Base-by-base conservation (phyloP, 2,329 filamentous ascomycete genomes). In the Fusarium scirpi region DNA sequence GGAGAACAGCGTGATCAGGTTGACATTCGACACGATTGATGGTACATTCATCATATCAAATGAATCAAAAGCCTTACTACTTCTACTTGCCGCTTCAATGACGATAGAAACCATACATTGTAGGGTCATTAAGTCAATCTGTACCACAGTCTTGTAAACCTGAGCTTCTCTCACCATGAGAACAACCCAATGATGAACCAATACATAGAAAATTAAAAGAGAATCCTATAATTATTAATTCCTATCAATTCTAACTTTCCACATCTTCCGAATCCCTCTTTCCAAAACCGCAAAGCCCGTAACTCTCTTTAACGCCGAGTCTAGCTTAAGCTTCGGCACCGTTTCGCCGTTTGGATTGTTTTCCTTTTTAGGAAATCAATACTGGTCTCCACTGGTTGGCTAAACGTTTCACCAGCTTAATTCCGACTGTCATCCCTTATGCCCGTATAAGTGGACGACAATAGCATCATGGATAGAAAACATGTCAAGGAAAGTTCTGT, bases 311-410 rank as follows among this genome's bases (percentile, higher is more conserved):
- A 43, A 53, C 25, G 9, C 38, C 49, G 49, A 53, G 34, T 29
- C 49, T 13, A 43, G 34, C 49, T 38, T 41, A 20, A n/a, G 12
- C n/a, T 49, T 57, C 44, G 30, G 32, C 29, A 41, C 45, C 48
- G 22, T 43, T 54, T 69, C 25, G 24, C 34, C 55, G 41, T 34
- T 59, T 44, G 47, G 32, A 57, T 29, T 30, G 38, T 62, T 51
- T 73, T 44, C 72, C 72, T 24, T 51, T 65, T 72, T 72, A 51
- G 70, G 72, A 54, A 73, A 73, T 32, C 52, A 54, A 27, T 72
- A 52, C 40, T 29, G 13, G 13, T 24, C 13, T 22, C 49, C 30
- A 46, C 34, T 34, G 27, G 29, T 32, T 43, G 46, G 10, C 25
- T 45, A n/a, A n/a, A 30, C 22, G 15, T n/a, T 34, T 41, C 41